A percentile compares a stretch with the other conserved stretches of the same genome.
Evolutionary conservation across 2,329 filamentous ascomycete species (phyloP).

Genomic region (Penicillium concentricum): DNA sequence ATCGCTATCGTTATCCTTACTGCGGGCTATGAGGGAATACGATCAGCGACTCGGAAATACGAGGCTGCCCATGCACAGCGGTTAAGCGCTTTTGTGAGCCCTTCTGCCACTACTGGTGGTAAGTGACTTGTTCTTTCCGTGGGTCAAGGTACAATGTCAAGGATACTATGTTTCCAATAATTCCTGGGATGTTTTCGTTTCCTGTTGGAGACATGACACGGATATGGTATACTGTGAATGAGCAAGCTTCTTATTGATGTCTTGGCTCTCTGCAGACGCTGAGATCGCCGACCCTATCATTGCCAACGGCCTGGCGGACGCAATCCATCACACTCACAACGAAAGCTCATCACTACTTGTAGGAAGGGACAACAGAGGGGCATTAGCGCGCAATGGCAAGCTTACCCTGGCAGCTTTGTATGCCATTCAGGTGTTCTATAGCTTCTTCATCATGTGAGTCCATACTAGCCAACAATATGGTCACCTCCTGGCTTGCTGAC

Average conservation of each 20-base stretch:
- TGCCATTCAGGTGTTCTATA: constrained; percentile 94
- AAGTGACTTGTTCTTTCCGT: constrained; percentile 23
- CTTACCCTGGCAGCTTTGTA: constrained; percentile 81
- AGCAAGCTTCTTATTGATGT: constrained; percentile 29
- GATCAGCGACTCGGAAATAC: constrained; percentile 73
- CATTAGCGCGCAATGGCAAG: constrained; percentile 66
- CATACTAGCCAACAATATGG: background rate
- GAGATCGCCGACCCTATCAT: constrained; percentile 33
- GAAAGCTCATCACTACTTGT: constrained; percentile 68
- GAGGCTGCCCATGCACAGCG: constrained; percentile 58
- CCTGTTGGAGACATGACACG: constrained; percentile 2
- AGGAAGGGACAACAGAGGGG: constrained; percentile 67
- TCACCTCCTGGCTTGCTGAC: background rate
- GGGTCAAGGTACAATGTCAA: background rate
- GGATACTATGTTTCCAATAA: background rate
- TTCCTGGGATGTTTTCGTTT: background rate
- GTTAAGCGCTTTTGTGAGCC: constrained; percentile 48
- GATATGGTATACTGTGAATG: constrained; percentile 18
- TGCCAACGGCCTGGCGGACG: constrained; percentile 23
- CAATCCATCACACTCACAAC: constrained; percentile 38
- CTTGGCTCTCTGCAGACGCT: constrained; percentile 34
- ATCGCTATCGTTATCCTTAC: constrained; percentile 77
- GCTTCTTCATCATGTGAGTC: constrained; percentile 98
- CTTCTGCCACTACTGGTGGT: constrained; percentile 30
- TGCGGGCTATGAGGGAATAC: constrained; percentile 89